These are phyloP conservation scores for Proliferodiscus dingleyae DNA, from an alignment of 2,329 filamentous ascomycete genomes.

Conservation along the genomic window DNA sequence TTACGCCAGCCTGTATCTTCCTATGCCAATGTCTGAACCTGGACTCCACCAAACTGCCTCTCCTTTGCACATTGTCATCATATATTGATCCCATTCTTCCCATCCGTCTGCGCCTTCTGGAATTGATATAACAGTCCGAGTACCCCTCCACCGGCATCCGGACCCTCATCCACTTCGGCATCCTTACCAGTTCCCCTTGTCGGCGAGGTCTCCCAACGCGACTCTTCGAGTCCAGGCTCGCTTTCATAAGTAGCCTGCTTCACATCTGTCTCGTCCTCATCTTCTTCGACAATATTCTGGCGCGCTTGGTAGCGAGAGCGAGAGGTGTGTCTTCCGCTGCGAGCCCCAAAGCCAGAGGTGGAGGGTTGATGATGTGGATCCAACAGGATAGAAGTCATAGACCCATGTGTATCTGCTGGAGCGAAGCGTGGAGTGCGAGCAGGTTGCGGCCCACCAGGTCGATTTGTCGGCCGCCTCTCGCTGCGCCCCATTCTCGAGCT, in stretches of 20 bases:
- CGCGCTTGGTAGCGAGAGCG: slow-evolving; percentile 42
- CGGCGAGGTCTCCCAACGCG: slow-evolving; percentile 41
- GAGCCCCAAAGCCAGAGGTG: slow-evolving; percentile 40
- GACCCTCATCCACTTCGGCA: slow-evolving; percentile 42
- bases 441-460: slow-evolving; percentile 32
- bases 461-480: slow-evolving; percentile 40
- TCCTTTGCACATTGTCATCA: too few relatives aligned
- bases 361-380: slow-evolving; percentile 72
- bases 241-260: slow-evolving; percentile 26
- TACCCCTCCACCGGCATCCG: slow-evolving; percentile 49
- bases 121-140: slow-evolving; percentile 64
- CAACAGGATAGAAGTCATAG: slow-evolving; percentile 67
- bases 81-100: slow-evolving; percentile 35
- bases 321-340: slow-evolving; percentile 44
- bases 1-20: neutral
- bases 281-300: slow-evolving; percentile 52
- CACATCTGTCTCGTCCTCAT: slow-evolving; percentile 31
- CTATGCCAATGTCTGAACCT: slow-evolving; percentile 5
- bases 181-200: slow-evolving; percentile 29
- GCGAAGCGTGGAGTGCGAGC: slow-evolving; percentile 42
- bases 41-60: too few relatives aligned
- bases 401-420: slow-evolving; percentile 34
- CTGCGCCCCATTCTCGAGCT: slow-evolving; percentile 44
- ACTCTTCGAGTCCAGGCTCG: slow-evolving; percentile 32
- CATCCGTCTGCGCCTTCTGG: slow-evolving; percentile 54